phyloP scores from a whole-genome alignment of 1,284 basidiomycete genomes.

The Sporisorium scitamineum region DNA sequence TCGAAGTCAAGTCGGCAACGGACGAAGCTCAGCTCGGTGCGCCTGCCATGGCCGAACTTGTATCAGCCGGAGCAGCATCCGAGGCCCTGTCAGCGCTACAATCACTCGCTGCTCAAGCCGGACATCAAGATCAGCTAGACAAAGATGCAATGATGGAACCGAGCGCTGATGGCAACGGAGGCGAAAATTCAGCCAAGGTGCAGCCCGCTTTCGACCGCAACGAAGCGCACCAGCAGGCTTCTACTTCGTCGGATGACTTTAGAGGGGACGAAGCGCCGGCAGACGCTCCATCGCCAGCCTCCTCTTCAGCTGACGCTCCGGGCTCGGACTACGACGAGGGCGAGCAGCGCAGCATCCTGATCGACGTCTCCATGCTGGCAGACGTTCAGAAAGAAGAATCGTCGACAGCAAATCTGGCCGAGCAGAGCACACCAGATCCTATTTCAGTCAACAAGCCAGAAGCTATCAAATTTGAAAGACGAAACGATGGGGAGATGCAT shows the following conservation, averaged over 20 bases:
- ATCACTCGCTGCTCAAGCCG: not conserved
- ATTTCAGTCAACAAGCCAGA: too few species aligned
- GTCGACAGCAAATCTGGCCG: not conserved
- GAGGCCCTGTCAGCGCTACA: not conserved
- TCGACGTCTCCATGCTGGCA: not conserved
- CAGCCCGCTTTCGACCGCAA: not conserved
- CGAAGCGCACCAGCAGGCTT: not conserved
- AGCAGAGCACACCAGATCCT: not conserved
- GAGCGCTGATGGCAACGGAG: not conserved
- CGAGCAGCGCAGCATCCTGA: constrained; percentile 1
- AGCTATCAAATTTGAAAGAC: not conserved
- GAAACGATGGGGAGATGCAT: not conserved
- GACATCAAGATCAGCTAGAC: not conserved
- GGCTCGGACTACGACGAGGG: constrained; percentile 38
- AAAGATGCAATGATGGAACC: not conserved
- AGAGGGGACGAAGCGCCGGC: not conserved
- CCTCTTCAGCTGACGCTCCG: constrained; percentile 35
- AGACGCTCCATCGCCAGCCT: constrained; percentile 34
- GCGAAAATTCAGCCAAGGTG: not conserved
- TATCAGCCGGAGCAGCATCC: not conserved
- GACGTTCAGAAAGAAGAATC: not conserved
- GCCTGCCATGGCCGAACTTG: not conserved
- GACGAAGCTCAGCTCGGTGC: not conserved
- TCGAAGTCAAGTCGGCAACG: not conserved
- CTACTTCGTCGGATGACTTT: not conserved